These are phyloP conservation scores for Coniosporium tulheliwenetii DNA, from an alignment of 2,329 filamentous ascomycete genomes.

Conservation along the genomic window DNA sequence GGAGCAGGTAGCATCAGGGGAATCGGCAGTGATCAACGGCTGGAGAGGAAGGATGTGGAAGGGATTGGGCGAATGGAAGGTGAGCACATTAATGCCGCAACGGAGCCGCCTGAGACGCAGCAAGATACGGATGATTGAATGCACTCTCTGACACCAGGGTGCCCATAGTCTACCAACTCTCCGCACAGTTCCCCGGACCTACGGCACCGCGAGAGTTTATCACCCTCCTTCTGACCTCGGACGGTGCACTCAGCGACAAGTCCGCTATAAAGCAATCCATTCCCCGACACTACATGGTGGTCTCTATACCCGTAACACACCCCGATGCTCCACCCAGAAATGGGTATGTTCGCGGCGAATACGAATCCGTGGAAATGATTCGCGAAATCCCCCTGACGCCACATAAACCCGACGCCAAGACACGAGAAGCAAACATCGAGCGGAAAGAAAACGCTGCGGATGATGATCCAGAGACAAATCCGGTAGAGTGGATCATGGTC, in stretches of 20 bases:
- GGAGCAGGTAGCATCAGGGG: constrained; percentile 67
- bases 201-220: constrained; percentile 82
- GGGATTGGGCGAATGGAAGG: constrained; percentile 49
- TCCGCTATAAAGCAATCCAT: constrained; percentile 17
- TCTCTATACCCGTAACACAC: constrained; percentile 73
- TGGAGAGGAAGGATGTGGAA: constrained; percentile 47
- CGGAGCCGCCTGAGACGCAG: background rate
- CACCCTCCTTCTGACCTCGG: constrained; percentile 57
- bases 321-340: constrained; percentile 52
- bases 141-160: background rate
- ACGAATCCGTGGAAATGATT: constrained; percentile 86
- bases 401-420: constrained; percentile 18
- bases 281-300: constrained; percentile 64
- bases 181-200: constrained; percentile 79
- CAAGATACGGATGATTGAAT: background rate
- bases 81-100: constrained; percentile 13
- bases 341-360: constrained; percentile 69
- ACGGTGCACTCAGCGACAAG: constrained; percentile 31
- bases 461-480: constrained; percentile 40
- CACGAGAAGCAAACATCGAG: constrained; percentile 18
- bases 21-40: constrained; percentile 62
- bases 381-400: constrained; percentile 53
- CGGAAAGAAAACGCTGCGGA: constrained; percentile 13
- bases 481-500: constrained; percentile 86
- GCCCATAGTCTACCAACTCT: constrained; percentile 60